phyloP scores from a whole-genome alignment of 257 asterid species.

The Solanum neorickii region DNA sequence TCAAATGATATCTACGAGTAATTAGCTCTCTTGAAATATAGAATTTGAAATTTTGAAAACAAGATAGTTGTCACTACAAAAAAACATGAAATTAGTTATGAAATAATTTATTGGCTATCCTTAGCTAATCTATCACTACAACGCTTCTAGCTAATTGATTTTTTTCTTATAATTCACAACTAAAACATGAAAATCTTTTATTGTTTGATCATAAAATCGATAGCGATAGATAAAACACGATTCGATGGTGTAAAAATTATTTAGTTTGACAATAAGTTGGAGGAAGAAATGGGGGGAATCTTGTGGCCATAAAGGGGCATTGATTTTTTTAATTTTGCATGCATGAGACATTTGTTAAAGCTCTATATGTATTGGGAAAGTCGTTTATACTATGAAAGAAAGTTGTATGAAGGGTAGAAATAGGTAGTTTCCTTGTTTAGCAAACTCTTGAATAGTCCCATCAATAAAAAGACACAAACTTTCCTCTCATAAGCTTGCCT shows the following conservation, averaged over 20 bases:
- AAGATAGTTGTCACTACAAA: background rate
- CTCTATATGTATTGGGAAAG: slow-evolving; percentile 3
- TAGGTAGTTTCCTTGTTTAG: slow-evolving; percentile 30
- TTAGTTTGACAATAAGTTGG: background rate
- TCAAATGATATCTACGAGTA: background rate
- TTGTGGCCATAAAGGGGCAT: slow-evolving; percentile 9
- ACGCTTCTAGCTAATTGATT: too few species aligned
- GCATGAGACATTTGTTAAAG: background rate
- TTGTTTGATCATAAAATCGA: too few species aligned
- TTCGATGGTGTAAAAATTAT: background rate
- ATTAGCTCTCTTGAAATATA: background rate
- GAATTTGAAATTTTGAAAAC: background rate
- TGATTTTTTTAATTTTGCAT: background rate
- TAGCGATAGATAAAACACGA: background rate
- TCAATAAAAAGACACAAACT: slow-evolving; percentile 36
- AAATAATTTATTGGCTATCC: too few species aligned
- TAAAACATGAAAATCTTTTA: too few species aligned
- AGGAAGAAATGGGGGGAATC: slow-evolving; percentile 16
- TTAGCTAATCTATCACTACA: too few species aligned
- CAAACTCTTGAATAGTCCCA: slow-evolving; percentile 53
- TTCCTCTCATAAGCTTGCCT: background rate
- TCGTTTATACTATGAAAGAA: slow-evolving; percentile 43
- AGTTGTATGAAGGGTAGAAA: slow-evolving; percentile 19
- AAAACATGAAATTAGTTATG: too few species aligned
- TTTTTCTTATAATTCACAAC: too few species aligned